Base-by-base conservation (phyloP, 805 yeast genomes). In the Lipomyces orientalis region DNA sequence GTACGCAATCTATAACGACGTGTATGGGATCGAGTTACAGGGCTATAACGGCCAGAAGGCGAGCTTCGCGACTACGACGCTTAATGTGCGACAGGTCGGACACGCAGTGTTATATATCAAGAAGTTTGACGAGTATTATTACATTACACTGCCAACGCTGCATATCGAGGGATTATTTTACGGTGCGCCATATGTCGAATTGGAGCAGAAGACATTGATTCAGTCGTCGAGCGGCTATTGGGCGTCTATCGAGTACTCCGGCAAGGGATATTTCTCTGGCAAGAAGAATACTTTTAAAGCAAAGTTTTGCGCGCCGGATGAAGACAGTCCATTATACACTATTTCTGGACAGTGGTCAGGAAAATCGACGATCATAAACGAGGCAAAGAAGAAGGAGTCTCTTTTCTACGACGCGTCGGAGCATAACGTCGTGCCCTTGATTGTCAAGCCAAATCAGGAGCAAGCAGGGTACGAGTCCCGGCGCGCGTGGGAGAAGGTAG, bases 321-420 rank as follows among this genome's bases (percentile, higher is more conserved):
- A 61, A 33, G 31, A 49, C 37, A 81, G 81, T 67, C 91, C 96
- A 0, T 79, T 92, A 64, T 90, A 86, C 80, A 90, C 97, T 16
- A 88, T 95, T 68, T 75, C 82, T 58, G 99, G 99, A 58, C 98
- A 93, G 81, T 95, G 98, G 99, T 88, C 95, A 16, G 94, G 89
- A 39, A 81, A 81, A 71, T 89, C 94, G 19, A 84, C 81, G 74
- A 87, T 91, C 71, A 81, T 80, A 70, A 84, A 85, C 76, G 93
- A 92, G 67, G 74, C 82, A 7, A 76, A 91, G 64, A 73, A 72
- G 64, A 74, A 75, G 59, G 70, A 71, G 62, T 66, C 58, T 64
- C 75, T 73, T 57, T 80, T 79, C 62, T 75, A 77, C 64, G 76
- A 73, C 58, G 74, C 79, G n/a, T 67, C 73, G 46, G 71, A 79